These are phyloP conservation scores for Aspergillus tamarii DNA, from an alignment of 2,329 filamentous ascomycete species.

Conservation along the genomic window DNA sequence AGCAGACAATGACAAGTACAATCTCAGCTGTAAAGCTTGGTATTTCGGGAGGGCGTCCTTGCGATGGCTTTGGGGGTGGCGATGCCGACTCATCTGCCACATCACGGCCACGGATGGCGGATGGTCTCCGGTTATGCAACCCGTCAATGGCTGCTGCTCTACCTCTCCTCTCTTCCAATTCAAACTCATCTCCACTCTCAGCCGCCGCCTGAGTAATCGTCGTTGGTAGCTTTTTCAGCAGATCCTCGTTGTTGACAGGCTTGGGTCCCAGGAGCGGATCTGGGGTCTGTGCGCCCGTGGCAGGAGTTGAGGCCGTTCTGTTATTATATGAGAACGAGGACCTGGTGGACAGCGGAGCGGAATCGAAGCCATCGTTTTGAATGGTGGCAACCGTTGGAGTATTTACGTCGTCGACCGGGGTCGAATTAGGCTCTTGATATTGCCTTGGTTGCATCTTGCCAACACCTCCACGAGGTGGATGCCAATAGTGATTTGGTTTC, in stretches of 20 bases:
- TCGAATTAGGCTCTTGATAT: background rate
- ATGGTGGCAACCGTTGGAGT: background rate
- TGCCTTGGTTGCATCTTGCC: background rate
- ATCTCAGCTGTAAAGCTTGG: conserved; percentile 45
- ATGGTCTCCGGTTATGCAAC: conserved; percentile 23
- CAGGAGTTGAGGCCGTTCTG: conserved; percentile 23
- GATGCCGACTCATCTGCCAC: conserved; percentile 23
- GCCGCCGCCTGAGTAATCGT: conserved; percentile 17
- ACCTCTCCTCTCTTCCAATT: conserved; percentile 13
- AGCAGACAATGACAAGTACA: conserved; percentile 47
- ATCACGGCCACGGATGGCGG: background rate
- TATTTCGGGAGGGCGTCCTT: conserved; percentile 45
- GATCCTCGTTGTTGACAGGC: conserved; percentile 17
- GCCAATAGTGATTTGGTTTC: background rate
- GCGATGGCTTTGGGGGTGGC: conserved; percentile 25
- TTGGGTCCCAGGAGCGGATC: conserved; percentile 29
- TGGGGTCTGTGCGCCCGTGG: conserved; percentile 32
- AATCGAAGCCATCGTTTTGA: background rate
- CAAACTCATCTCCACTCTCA: conserved; percentile 18
- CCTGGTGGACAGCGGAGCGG: background rate
- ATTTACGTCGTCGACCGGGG: background rate
- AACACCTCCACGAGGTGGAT: background rate
- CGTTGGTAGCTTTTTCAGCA: conserved; percentile 22
- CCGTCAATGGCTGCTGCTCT: conserved; percentile 12
- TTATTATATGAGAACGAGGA: background rate